Percentiles rank a stretch among this genome's conserved stretches.
These are phyloP conservation scores for Trichoderma gamsii DNA, from an alignment of 495 filamentous ascomycete genomes.

Conservation along the genomic window DNA sequence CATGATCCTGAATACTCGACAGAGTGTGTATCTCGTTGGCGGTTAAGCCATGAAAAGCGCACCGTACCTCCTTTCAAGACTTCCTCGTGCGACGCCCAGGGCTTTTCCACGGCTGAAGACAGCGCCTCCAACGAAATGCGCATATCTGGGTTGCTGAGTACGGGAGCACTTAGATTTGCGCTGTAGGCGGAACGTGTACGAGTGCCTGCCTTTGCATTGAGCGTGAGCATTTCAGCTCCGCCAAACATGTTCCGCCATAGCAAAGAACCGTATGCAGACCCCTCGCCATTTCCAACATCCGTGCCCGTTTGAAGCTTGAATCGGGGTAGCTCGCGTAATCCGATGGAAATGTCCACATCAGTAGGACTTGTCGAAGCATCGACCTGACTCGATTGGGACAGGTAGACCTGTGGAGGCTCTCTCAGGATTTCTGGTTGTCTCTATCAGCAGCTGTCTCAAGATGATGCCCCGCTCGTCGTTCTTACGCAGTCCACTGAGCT, in stretches of 20 bases:
- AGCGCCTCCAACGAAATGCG: constrained; percentile 68
- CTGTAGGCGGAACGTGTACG: constrained; percentile 85
- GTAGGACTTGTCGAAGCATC: constrained; percentile 56
- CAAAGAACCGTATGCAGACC: constrained; percentile 79
- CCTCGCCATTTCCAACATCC: constrained; percentile 84
- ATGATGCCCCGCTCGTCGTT: neutral
- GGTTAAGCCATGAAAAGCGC: constrained; percentile 64
- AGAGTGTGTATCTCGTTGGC: constrained; percentile 60
- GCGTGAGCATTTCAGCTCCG: constrained; percentile 76
- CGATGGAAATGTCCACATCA: constrained; percentile 71
- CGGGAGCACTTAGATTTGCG: constrained; percentile 71
- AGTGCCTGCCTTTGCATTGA: constrained; percentile 82
- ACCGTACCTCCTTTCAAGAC: constrained; percentile 71
- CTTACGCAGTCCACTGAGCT: constrained; percentile 74
- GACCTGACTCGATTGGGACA: constrained; percentile 60
- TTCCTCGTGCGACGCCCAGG: constrained; percentile 91
- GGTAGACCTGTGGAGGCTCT: constrained; percentile 68
- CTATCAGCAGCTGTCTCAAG: constrained; percentile 19
- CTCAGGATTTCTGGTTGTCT: constrained; percentile 70
- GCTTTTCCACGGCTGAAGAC: constrained; percentile 74
- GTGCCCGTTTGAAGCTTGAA: constrained; percentile 86
- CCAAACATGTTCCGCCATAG: constrained; percentile 88
- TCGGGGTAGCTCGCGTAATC: constrained; percentile 69
- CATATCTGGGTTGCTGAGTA: constrained; percentile 73
- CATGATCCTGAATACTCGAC: constrained; percentile 73